A percentile compares a stretch with the other conserved stretches of the same genome.
These are phyloP conservation scores for Pestalotiopsis sp. DNA, from an alignment of 2,329 filamentous ascomycete species.

Conservation along the genomic window DNA sequence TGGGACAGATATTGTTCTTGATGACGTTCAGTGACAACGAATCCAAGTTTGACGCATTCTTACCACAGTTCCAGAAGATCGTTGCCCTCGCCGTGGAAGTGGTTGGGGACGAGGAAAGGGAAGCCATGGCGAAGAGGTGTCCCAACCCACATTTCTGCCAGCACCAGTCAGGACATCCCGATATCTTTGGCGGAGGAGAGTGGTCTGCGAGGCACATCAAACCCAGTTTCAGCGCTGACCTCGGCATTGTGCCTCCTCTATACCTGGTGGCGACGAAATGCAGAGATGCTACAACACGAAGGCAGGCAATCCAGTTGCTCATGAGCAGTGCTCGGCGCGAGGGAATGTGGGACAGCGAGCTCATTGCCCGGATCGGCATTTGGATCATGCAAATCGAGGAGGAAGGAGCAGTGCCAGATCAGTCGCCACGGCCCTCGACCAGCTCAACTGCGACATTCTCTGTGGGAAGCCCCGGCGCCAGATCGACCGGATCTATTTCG, in stretches of 20 bases:
- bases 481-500: slow-evolving; percentile 29
- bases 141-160: slow-evolving; percentile 46
- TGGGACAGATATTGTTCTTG: slow-evolving; percentile 57
- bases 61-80: slow-evolving; percentile 54
- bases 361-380: slow-evolving; percentile 56
- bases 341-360: slow-evolving; percentile 70
- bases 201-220: slow-evolving; percentile 56
- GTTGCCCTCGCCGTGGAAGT: slow-evolving; percentile 62
- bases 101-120: slow-evolving; percentile 58
- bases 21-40: slow-evolving; percentile 65
- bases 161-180: slow-evolving; percentile 40
- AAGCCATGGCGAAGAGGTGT: slow-evolving; percentile 49
- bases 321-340: slow-evolving; percentile 63
- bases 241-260: slow-evolving; percentile 66
- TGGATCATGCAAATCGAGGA: slow-evolving; percentile 62
- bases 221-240: slow-evolving; percentile 64
- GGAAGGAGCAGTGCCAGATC: slow-evolving; percentile 36
- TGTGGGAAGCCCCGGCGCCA: slow-evolving; percentile 23
- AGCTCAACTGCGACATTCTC: slow-evolving; percentile 30
- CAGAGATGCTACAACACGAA: slow-evolving; percentile 56
- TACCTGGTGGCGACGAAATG: slow-evolving; percentile 71
- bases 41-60: slow-evolving; percentile 59
- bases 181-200: slow-evolving; percentile 43
- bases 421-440: slow-evolving; percentile 29
- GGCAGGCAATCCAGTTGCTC: slow-evolving; percentile 64